These are phyloP conservation scores for Aspergillus taichungensis DNA, from an alignment of 495 filamentous ascomycete genomes.

Conservation along the genomic window DNA sequence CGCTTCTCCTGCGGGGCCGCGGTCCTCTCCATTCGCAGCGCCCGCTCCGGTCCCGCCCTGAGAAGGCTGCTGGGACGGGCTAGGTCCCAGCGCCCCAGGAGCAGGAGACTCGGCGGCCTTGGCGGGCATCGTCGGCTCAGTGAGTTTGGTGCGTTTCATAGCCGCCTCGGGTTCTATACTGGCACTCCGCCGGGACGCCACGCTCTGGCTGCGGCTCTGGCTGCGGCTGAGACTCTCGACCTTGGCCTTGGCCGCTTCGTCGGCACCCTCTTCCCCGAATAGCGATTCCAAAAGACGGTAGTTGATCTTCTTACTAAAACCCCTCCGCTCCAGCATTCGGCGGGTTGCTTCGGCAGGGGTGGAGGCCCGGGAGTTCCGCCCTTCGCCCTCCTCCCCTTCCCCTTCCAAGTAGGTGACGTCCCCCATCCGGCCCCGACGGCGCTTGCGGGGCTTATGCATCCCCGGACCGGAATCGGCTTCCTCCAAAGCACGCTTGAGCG, in stretches of 20 bases:
- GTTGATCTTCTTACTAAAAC: conserved; percentile 74
- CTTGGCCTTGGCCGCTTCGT: conserved; percentile 23
- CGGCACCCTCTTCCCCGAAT: conserved; percentile 26
- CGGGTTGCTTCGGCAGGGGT: conserved; percentile 65
- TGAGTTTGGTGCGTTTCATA: conserved; percentile 14
- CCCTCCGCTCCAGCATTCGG: conserved; percentile 62
- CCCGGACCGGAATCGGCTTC: conserved; percentile 39
- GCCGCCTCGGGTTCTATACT: conserved; percentile 24
- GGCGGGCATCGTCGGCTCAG: conserved; percentile 10
- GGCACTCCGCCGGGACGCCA: conserved; percentile 29
- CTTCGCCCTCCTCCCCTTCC: conserved; percentile 30
- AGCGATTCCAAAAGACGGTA: conserved; percentile 56
- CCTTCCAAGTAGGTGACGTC: conserved; percentile 43
- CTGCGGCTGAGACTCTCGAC: conserved; percentile 26
- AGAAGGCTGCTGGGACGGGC: no score
- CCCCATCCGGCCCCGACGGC: conserved; percentile 39
- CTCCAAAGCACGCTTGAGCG: conserved; percentile 53
- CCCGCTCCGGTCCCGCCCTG: background rate
- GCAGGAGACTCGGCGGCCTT: conserved; percentile 14
- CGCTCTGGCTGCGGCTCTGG: conserved; percentile 31
- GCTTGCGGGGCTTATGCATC: conserved; percentile 40
- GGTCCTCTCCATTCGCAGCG: conserved; percentile 9
- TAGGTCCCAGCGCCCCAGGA: conserved; percentile 7
- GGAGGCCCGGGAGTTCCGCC: conserved; percentile 29
- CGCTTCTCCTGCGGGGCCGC: conserved; percentile 6